A percentile compares a stretch with the other conserved stretches of the same genome.
Conservation (phyloP, 2,329 filamentous ascomycete species). For the Cyclaneusma minus region DNA sequence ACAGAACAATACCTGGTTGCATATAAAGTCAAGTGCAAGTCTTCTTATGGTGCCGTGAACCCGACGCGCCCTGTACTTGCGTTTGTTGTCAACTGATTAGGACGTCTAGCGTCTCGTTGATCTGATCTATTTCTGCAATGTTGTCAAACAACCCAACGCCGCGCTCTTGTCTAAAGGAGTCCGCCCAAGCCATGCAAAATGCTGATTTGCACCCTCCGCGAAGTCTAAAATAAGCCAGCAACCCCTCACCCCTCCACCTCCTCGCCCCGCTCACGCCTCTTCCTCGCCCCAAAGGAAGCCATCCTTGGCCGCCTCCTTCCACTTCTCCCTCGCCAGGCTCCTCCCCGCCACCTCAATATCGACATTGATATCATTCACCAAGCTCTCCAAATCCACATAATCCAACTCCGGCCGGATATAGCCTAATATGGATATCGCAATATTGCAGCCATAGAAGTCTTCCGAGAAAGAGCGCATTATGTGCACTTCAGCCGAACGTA, state of each 20-base stretch:
- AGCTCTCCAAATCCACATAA: conserved; percentile 67
- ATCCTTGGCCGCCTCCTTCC: conserved; percentile 18
- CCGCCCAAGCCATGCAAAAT: conserved; percentile 1
- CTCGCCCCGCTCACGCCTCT: conserved; percentile 7
- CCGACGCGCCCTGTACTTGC: too few relatives aligned
- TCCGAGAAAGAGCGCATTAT: conserved; percentile 60
- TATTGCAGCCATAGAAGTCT: conserved; percentile 74
- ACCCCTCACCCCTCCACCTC: conserved; percentile 2
- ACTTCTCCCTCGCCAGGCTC: conserved; percentile 55
- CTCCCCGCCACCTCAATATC: conserved; percentile 72
- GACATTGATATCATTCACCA: conserved; percentile 75
- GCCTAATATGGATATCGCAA: conserved; percentile 69
- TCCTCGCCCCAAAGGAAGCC: conserved; percentile 6
- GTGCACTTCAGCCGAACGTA: conserved; percentile 76
- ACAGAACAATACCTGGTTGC: too few relatives aligned
- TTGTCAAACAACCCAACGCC: too few relatives aligned
- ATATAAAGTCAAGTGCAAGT: too few relatives aligned
- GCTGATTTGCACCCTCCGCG: too few relatives aligned
- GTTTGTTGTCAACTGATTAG: too few relatives aligned
- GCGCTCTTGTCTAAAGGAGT: too few relatives aligned
- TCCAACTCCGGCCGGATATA: conserved; percentile 84
- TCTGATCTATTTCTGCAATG: too few relatives aligned
- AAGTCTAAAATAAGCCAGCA: too few relatives aligned
- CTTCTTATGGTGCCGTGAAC: too few relatives aligned
- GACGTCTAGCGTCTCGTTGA: too few relatives aligned